Conservation (phyloP, 108 stramenopile species). For the Tribonema minus region DNA sequence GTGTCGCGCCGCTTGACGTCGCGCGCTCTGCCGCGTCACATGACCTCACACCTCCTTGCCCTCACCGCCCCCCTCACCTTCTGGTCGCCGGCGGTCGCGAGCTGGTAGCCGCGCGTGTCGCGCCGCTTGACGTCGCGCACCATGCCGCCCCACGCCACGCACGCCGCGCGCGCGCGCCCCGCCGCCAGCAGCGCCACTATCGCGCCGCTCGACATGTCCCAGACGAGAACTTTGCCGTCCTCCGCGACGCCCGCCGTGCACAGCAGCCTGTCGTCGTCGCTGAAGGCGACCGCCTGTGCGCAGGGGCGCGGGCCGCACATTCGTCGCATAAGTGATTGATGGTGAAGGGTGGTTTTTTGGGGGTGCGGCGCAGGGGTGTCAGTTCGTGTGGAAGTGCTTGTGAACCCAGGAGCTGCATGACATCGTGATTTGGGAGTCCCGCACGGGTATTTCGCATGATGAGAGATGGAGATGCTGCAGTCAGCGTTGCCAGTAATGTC, state of each 20-base stretch:
- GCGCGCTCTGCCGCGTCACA: neutral
- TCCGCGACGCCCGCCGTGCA: constrained; percentile 45
- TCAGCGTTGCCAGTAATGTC: too few relatives aligned
- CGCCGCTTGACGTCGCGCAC: constrained; percentile 61
- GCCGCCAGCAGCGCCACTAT: constrained; percentile 47
- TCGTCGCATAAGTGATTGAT: too few relatives aligned
- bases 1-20: constrained; percentile 64
- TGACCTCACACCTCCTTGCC: too few relatives aligned
- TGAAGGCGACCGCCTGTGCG: constrained; percentile 44
- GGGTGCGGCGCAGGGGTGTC: too few relatives aligned
- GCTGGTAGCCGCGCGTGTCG: constrained; percentile 55
- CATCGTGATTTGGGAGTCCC: too few relatives aligned
- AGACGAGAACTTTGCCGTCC: constrained; percentile 57
- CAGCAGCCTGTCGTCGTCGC: constrained; percentile 57
- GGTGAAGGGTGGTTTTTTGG: too few relatives aligned
- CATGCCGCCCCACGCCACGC: constrained; percentile 38
- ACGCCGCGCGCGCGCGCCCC: constrained; percentile 9
- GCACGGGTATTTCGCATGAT: too few relatives aligned
- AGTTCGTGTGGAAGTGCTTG: too few relatives aligned
- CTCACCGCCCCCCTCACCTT: constrained; percentile 19
- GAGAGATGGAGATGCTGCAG: too few relatives aligned
- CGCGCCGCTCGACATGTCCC: constrained; percentile 60
- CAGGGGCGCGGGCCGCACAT: too few relatives aligned
- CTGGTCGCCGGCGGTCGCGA: constrained; percentile 55
- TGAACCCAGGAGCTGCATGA: too few relatives aligned